Base-by-base conservation (phyloP, 345 rosid species). In the Ceriops decandra region DNA sequence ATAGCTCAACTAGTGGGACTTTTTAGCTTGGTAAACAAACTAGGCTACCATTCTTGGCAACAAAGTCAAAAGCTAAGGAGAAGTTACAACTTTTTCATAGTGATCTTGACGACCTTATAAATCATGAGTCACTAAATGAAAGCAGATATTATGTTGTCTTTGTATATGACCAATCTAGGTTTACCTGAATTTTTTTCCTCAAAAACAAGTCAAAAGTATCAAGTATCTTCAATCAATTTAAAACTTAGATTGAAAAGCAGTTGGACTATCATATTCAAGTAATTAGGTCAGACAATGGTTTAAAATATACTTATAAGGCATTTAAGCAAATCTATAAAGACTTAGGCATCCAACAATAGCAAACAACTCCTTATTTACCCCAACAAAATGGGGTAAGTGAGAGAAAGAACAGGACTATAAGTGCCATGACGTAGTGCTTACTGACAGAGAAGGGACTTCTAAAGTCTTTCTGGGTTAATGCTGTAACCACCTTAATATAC, bases 121-220 rank as follows among this genome's bases (percentile, higher is more conserved):
- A 32, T 32, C 35, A 32, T 32, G 7, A 32, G 5, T 32, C 1
- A 6, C 7, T 32, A 32, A 32, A 6, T 5, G 1, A 6, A 32
- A 32, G 35, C 1, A 32, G 1, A 5, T 32, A 32, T 32, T 32
- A 5, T 32, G 35, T 32, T 1, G 6, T 32, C 2, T 32, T 32
- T 32, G 5, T 32, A 32, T 1, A 32, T 32, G 35, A 32, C 35
- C 35, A 5, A 4, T 38, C 58, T 0, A 42, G 56, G 7, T 8
- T 56, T 21, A 19, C 52, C 22, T 62, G 38, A 69, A 51, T 68
- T 21, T 68, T 54, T 1, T 70, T 63, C 19, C 4, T 68, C 4
- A 52, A 64, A 33, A 6, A 1, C 10, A 75, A 75, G 8, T 27
- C 2, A 4, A 24, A 64, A 3, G 54, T 63, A 6, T 11, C 17